These are phyloP conservation scores for Begonia loranthoides DNA, from an alignment of 306 rosid species.

Conservation along the genomic window DNA sequence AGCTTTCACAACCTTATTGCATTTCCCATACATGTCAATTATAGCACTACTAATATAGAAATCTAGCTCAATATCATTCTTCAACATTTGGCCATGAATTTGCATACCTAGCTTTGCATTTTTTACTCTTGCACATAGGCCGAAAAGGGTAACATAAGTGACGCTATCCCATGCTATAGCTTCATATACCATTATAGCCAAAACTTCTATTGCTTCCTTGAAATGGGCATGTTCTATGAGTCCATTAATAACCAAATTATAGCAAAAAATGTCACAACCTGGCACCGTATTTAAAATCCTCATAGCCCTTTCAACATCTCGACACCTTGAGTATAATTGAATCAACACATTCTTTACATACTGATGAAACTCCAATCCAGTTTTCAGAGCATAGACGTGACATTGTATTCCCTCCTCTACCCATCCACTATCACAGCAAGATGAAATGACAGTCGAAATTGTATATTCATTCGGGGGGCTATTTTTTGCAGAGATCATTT, in stretches of 20 bases:
- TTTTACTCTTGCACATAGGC: slow-evolving; percentile 9
- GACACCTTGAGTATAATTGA: slow-evolving; percentile 11
- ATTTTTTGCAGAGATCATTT: neutral
- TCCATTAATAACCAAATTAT: slow-evolving; percentile 11
- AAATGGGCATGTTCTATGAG: slow-evolving; percentile 6
- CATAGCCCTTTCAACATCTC: slow-evolving; percentile 9
- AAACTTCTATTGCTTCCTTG: slow-evolving; percentile 5
- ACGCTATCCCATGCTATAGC: slow-evolving; percentile 6
- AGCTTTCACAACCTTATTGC: slow-evolving; percentile 5
- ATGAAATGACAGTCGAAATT: slow-evolving; percentile 6
- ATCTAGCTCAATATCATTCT: slow-evolving; percentile 5
- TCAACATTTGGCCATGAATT: slow-evolving; percentile 14
- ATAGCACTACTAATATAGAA: slow-evolving; percentile 9
- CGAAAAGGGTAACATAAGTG: slow-evolving; percentile 11
- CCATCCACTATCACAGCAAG: slow-evolving; percentile 6
- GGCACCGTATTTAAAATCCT: slow-evolving; percentile 8
- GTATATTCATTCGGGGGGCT: slow-evolving; percentile 9
- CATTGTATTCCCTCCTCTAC: slow-evolving; percentile 7
- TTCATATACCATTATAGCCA: slow-evolving; percentile 5
- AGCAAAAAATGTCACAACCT: slow-evolving; percentile 12
- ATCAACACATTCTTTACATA: slow-evolving; percentile 11
- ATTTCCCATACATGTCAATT: slow-evolving; percentile 16
- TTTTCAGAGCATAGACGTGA: slow-evolving; percentile 9
- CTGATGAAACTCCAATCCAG: slow-evolving; percentile 14
- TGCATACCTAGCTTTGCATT: slow-evolving; percentile 11